Evolutionary conservation across 2,329 filamentous ascomycete species (phyloP).

Genomic region (Neophaeococcomyces aloes): DNA sequence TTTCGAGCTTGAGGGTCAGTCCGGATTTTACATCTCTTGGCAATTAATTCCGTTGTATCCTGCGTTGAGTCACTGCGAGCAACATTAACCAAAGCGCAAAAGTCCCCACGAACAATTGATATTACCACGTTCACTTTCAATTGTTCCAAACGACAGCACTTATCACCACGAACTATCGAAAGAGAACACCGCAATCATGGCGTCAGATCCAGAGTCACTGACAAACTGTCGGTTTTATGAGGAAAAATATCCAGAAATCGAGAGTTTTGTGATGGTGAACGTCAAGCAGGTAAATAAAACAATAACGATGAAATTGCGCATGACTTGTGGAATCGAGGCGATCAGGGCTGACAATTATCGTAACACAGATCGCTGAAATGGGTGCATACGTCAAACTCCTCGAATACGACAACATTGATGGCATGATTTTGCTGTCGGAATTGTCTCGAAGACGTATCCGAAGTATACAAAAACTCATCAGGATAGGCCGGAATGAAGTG

Average conservation of each 20-base stretch:
- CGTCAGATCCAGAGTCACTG: conserved; percentile 51
- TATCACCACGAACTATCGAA: not conserved
- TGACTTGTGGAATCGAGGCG: not conserved
- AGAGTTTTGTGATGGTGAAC: conserved; percentile 99
- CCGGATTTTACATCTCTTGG: too few species aligned
- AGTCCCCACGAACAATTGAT: too few species aligned
- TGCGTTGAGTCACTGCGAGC: not conserved
- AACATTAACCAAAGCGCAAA: too few species aligned
- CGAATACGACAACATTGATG: conserved; percentile 99
- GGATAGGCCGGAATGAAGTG: conserved; percentile 95
- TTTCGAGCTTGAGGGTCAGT: too few species aligned
- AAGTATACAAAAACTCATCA: conserved; percentile 97
- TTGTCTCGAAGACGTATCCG: conserved; percentile 95
- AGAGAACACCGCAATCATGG: conserved; percentile 14
- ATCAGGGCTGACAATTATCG: conserved; percentile 1
- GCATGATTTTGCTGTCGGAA: conserved; percentile 98
- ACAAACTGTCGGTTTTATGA: conserved; percentile 96
- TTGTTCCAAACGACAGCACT: not conserved
- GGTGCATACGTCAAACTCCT: conserved; percentile 98
- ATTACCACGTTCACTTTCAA: too few species aligned
- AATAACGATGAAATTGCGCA: not conserved
- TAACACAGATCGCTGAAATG: conserved; percentile 86
- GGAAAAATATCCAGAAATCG: conserved; percentile 95
- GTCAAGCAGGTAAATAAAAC: conserved; percentile 73
- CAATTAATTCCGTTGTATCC: too few species aligned